Evolutionary conservation across 352 stramenopile genomes (phyloP).

Genomic region (Pythium dissotocum): DNA sequence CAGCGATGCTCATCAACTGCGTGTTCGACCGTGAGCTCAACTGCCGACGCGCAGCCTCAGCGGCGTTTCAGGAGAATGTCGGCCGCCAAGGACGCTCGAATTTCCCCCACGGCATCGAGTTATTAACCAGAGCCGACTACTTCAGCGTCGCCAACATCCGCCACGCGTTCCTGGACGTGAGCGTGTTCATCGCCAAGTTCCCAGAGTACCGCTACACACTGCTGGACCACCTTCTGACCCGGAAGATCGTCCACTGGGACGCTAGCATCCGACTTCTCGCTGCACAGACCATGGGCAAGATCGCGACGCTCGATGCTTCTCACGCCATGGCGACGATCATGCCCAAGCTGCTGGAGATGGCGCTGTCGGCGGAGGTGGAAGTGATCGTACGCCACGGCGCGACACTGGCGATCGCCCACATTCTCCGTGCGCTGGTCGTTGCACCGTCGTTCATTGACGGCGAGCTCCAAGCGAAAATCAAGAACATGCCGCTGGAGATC

Average conservation of each 20-base stretch:
- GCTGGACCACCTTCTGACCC: constrained; percentile 76
- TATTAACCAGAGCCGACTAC: constrained; percentile 97
- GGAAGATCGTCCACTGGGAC: constrained; percentile 97
- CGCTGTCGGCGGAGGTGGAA: constrained; percentile 86
- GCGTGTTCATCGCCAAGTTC: constrained; percentile 91
- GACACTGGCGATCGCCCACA: constrained; percentile 88
- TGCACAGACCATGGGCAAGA: constrained; percentile 80
- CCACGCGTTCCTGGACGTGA: constrained; percentile 93
- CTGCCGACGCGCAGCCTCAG: constrained; percentile 96
- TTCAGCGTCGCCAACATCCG: constrained; percentile 93
- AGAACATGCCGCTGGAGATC: constrained; percentile 80
- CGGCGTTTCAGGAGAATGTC: constrained; percentile 97
- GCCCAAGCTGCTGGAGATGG: constrained; percentile 77
- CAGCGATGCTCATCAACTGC: constrained; percentile 93
- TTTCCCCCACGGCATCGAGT: constrained; percentile 96
- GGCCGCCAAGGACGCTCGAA: constrained; percentile 89
- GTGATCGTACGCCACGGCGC: constrained; percentile 93
- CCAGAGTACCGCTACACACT: constrained; percentile 83
- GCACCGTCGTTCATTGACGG: constrained; percentile 67
- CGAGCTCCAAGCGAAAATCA: constrained; percentile 68
- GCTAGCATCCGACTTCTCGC: constrained; percentile 88
- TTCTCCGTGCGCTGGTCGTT: constrained; percentile 53
- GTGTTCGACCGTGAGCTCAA: constrained; percentile 99
- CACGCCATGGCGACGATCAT: constrained; percentile 79
- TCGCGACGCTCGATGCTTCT: constrained; percentile 81